Conservation (phyloP, 306 rosid genomes). For the Rubus parviflorus region DNA sequence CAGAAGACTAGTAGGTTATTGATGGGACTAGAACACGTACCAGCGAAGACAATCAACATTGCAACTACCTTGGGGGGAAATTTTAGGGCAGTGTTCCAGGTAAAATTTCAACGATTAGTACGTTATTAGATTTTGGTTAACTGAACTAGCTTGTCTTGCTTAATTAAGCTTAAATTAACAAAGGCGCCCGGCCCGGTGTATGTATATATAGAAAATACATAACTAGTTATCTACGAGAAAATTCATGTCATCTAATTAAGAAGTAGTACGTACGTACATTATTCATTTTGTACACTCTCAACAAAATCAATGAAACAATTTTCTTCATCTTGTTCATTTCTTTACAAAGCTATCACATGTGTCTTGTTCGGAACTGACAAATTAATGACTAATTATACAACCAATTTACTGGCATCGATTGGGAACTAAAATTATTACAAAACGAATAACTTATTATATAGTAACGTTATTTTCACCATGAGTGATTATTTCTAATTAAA, state of each 20-base stretch:
- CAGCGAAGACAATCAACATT: slow-evolving; percentile 1
- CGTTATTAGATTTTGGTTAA: neutral
- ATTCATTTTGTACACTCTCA: too few species aligned
- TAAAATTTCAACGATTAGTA: slow-evolving; percentile 6
- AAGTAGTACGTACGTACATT: too few species aligned
- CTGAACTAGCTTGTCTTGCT: neutral
- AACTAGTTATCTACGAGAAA: neutral
- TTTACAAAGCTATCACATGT: too few species aligned
- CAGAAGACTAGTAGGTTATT: neutral
- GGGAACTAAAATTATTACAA: neutral
- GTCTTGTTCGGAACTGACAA: neutral
- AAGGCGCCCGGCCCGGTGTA: neutral
- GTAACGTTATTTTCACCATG: neutral
- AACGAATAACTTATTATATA: neutral
- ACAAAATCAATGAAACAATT: too few species aligned
- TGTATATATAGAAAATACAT: neutral
- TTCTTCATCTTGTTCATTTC: too few species aligned
- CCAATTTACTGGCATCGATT: neutral
- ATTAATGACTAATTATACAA: neutral
- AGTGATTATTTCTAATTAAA: neutral
- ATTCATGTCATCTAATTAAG: too few species aligned
- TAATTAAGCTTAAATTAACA: neutral
- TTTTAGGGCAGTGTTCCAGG: neutral
- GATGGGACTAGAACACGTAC: neutral
- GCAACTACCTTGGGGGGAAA: slow-evolving; percentile 3